Conservation (phyloP, 441 rosid genomes). For the Aleurites moluccanus region DNA sequence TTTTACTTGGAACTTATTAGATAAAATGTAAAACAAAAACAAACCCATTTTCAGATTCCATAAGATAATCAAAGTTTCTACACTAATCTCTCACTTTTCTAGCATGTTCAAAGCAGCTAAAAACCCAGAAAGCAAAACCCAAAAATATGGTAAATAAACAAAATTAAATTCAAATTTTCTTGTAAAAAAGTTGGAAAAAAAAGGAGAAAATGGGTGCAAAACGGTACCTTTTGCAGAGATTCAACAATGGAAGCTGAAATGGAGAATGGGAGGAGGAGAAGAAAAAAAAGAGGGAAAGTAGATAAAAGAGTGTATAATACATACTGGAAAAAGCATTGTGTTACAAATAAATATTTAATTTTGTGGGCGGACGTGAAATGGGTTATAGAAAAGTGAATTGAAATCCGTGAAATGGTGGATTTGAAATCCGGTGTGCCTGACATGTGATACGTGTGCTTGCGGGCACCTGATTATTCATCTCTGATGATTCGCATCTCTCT, state of each 20-base stretch:
- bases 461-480: no score
- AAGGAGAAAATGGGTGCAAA: not conserved
- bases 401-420: not conserved
- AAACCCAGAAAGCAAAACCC: not conserved
- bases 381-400: not conserved
- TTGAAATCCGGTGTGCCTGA: slow-evolving; percentile 7
- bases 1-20: not conserved
- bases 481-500: no score
- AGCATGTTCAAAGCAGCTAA: not conserved
- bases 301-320: not conserved
- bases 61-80: not conserved
- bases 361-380: slow-evolving; percentile 3
- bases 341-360: not conserved
- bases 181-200: not conserved
- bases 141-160: no score
- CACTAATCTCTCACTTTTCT: not conserved
- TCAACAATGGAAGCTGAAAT: not conserved
- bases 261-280: not conserved
- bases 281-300: not conserved
- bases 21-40: not conserved
- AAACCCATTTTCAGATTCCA: not conserved
- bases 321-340: no score
- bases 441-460: not conserved
- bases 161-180: not conserved
- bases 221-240: not conserved